Conservation (phyloP, 1,284 basidiomycete species). For the Prillingera fragicola region DNA sequence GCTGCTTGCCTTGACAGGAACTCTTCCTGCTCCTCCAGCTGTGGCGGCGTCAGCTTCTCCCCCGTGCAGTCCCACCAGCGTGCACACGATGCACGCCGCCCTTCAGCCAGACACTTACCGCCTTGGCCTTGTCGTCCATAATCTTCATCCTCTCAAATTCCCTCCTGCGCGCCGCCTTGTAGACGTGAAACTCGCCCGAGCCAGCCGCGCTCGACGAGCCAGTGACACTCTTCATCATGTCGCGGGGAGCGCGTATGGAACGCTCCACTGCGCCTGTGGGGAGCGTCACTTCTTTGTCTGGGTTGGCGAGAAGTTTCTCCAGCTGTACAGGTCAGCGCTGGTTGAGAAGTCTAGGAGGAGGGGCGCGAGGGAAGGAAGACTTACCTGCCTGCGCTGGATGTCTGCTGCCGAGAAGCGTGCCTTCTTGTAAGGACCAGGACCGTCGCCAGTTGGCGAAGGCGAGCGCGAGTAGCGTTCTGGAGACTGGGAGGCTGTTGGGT, state of each 20-base stretch:
- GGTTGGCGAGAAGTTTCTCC: conserved; percentile 79
- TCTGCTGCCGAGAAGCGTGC: conserved; percentile 27
- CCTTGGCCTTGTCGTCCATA: conserved; percentile 74
- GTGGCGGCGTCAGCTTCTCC: conserved; percentile 3
- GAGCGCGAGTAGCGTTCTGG: conserved; percentile 15
- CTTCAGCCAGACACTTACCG: conserved; percentile 53
- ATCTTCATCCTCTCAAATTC: conserved; percentile 92
- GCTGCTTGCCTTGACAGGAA: conserved; percentile 63
- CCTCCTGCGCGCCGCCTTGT: conserved; percentile 86
- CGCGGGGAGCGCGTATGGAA: conserved; percentile 67
- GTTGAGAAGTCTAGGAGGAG: neutral
- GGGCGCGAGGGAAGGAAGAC: neutral
- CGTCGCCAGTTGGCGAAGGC: conserved; percentile 4
- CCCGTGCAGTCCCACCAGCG: neutral
- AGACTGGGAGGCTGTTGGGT: conserved; percentile 7
- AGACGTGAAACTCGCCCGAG: conserved; percentile 95
- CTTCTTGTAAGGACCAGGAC: conserved; percentile 16
- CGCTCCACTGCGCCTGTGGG: conserved; percentile 56
- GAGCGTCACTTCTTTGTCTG: conserved; percentile 68
- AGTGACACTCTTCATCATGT: conserved; percentile 99
- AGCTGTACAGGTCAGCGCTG: conserved; percentile 53
- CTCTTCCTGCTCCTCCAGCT: conserved; percentile 63
- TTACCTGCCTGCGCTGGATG: conserved; percentile 28
- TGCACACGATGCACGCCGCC: neutral
- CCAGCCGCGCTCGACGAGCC: conserved; percentile 83